phyloP scores from a whole-genome alignment of 2,329 filamentous ascomycete genomes.

The Ceratocystis cubensis region DNA sequence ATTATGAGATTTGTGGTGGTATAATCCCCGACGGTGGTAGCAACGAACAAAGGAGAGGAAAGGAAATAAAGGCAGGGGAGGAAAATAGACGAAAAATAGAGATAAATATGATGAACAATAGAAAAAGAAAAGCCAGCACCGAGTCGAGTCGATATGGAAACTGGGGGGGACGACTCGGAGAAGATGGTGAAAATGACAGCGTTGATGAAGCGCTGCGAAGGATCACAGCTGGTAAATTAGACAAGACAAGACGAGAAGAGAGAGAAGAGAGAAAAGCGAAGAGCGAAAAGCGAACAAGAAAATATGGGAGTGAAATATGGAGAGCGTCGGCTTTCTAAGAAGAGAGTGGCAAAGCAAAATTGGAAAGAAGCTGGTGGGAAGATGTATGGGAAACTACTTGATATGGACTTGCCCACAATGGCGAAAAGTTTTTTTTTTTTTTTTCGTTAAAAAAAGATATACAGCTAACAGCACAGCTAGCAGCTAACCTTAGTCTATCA shows the following conservation, averaged over 20 bases:
- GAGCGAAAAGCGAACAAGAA: not conserved
- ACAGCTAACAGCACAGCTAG: too few relatives aligned
- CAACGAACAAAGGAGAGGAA: constrained; percentile 4
- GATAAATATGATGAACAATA: constrained; percentile 7
- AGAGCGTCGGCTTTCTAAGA: not conserved
- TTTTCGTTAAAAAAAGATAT: not conserved
- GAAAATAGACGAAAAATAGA: not conserved
- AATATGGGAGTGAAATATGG: not conserved
- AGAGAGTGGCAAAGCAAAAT: not conserved
- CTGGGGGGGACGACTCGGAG: constrained; percentile 1
- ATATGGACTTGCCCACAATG: too few relatives aligned
- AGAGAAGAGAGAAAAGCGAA: not conserved
- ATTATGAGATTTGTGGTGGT: not conserved
- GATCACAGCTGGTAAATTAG: constrained; percentile 10
- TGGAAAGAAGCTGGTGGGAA: not conserved
- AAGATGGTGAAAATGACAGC: constrained; percentile 1
- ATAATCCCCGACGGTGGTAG: not conserved
- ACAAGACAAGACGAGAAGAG: not conserved
- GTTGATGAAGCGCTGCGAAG: constrained; percentile 7
- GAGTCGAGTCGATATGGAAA: not conserved
- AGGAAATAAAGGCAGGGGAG: not conserved
- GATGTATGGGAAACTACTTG: too few relatives aligned
- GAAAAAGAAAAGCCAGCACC: not conserved
- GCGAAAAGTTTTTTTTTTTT: not conserved
- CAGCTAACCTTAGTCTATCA: too few relatives aligned